Base-by-base conservation (phyloP, 805 yeast genomes). In the Wickerhamomyces canadensis region DNA sequence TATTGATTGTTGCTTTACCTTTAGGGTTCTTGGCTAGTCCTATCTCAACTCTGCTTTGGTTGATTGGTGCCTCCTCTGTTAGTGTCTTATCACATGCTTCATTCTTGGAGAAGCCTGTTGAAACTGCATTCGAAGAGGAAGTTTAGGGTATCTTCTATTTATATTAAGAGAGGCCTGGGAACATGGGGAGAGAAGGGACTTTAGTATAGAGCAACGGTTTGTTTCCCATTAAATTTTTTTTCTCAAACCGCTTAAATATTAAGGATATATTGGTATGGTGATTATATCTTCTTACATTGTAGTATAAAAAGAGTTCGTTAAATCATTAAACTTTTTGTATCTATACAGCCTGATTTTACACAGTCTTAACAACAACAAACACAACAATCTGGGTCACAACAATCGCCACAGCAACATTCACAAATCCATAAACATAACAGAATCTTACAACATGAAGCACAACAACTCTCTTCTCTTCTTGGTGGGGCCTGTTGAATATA, bases 41-140 rank as follows among this genome's bases (percentile, higher is more conserved):
- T 19, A 69, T 93, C 45, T 75, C 91, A 36, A 84, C 97, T 5
- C 60, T 93, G 60, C 71, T 93, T 68, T 93, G 98, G 98, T 74
- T 91, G 49, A 73, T 84, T 49, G 93, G 95, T 50, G 84, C 95
- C 13, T 80, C 93, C 27, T 81, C 82, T 19, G 81, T 81, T 33
- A 60, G 83, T 26, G 84, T 91, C 28, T 65, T 88, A 33, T 73
- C 87, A 4, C 98, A 93, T 61, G 98, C 97, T 32, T 70, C 89
- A 4, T 68, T 91, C 45, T 71, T 93, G 76, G 98, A 93, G 57
- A 93, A 91, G 65, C 98, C 98, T 16, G 80, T 89, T 43, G 98
- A 93, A 65, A 80, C 91, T 27, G 89, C 91, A 15, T 93, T 91
- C 57, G 93, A 88, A 56, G 96, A 87, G 58, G 86, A 83, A 41